Conservation (phyloP, 768 basidiomycete species). For the Panaeolus cyanescens region DNA sequence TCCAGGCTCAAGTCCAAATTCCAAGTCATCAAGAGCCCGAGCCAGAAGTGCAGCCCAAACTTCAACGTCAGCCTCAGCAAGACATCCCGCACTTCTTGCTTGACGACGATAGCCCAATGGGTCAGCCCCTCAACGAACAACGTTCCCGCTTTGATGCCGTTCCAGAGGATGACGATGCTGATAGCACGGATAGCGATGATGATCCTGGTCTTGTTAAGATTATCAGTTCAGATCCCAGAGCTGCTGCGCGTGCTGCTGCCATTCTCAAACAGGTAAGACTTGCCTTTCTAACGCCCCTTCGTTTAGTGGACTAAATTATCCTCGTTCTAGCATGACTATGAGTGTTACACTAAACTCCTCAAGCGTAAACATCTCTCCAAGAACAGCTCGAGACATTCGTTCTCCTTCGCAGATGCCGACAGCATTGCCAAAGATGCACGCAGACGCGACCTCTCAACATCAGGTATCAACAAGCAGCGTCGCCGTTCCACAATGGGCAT, state of each 20-base stretch:
- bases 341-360: constrained; percentile 65
- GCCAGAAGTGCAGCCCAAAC: background rate
- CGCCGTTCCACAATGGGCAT: constrained; percentile 34
- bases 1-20: background rate
- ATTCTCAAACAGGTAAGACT: constrained; percentile 82
- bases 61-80: background rate
- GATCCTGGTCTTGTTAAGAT: constrained; percentile 77
- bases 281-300: background rate
- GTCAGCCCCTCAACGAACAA: background rate
- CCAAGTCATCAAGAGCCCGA: background rate
- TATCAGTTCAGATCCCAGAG: constrained; percentile 79
- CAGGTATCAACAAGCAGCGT: constrained; percentile 32
- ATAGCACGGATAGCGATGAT: constrained; percentile 33
- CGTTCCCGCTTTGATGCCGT: constrained; percentile 1
- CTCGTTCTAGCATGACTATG: constrained; percentile 74
- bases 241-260: constrained; percentile 91
- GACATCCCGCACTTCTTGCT: background rate
- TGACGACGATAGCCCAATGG: constrained; percentile 5
- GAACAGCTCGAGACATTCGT: constrained; percentile 27
- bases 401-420: constrained; percentile 31
- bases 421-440: constrained; percentile 33
- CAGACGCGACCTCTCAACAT: constrained; percentile 31
- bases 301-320: constrained; percentile 6
- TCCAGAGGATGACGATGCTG: constrained; percentile 32
- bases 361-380: constrained; percentile 28